These are phyloP conservation scores for Emericellopsis atlantica DNA, from an alignment of 2,329 filamentous ascomycete species.

Conservation along the genomic window DNA sequence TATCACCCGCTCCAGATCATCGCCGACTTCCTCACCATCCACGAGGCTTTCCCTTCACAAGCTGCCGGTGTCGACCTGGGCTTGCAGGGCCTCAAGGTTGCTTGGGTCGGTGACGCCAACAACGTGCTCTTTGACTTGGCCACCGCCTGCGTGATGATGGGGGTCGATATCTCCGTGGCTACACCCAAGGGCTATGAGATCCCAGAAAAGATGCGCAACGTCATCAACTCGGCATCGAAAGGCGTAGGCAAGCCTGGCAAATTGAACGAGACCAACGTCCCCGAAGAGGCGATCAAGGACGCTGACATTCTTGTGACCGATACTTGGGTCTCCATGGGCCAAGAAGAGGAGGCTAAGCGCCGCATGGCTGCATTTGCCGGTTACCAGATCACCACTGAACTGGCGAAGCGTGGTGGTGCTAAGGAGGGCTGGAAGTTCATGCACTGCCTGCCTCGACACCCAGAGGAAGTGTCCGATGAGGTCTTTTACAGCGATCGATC, in stretches of 20 bases:
- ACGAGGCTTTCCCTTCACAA: constrained; percentile 54
- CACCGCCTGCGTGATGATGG: constrained; percentile 76
- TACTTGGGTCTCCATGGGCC: constrained; percentile 98
- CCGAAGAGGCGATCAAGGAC: constrained; percentile 73
- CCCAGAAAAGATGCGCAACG: constrained; percentile 56
- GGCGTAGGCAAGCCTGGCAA: constrained; percentile 48
- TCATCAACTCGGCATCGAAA: constrained; percentile 54
- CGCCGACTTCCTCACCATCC: constrained; percentile 84
- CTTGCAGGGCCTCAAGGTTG: constrained; percentile 74
- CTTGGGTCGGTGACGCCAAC: constrained; percentile 94
- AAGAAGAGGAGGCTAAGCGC: constrained; percentile 73
- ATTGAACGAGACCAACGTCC: constrained; percentile 63
- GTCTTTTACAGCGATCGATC: constrained; percentile 84
- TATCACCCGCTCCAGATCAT: constrained; percentile 93
- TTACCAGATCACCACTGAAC: constrained; percentile 80
- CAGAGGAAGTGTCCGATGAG: constrained; percentile 86
- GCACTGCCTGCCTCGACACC: constrained; percentile 90
- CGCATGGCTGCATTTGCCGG: constrained; percentile 72
- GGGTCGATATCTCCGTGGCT: constrained; percentile 75
- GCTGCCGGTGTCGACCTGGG: constrained; percentile 38
- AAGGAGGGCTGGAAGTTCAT: constrained; percentile 93
- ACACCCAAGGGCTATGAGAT: constrained; percentile 79
- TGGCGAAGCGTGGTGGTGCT: constrained; percentile 74
- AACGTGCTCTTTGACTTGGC: constrained; percentile 94
- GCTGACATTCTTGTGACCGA: constrained; percentile 91